Evolutionary conservation across 2,329 filamentous ascomycete species (phyloP), one percentile per base, ranked within the genome.

Genomic region (Colletotrichum simmondsii): DNA sequence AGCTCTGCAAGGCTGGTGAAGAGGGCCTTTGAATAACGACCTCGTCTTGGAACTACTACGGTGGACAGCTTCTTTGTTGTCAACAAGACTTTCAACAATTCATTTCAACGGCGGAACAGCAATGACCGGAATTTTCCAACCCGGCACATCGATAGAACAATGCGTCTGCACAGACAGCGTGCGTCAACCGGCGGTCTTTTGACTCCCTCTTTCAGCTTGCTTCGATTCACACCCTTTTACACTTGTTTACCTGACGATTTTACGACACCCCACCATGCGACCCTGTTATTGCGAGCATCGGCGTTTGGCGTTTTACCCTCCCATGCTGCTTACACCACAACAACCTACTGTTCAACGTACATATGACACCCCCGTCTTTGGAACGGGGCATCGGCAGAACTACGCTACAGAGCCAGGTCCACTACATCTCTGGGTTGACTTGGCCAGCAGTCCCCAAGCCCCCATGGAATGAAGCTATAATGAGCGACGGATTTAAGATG

Each of bases 1-100:
- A 95, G 85, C 89, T 98, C 71, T 99, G 97, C 87, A 97, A 95
- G 84, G 96, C 97, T 74, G 97, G 96, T 77, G 94, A 98, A 84
- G 95, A 98, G 88, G 97, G 97, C 71, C 92, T 97, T 78, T 98
- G 89, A 84, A 76, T 28, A 32, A 16, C 37, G 37, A 35, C 24
- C n/a, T 32, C 42, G n/a, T 2, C 24, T n/a, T 30, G 26, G n/a
- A 46, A 49, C 32, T 35, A 59, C 32, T 16, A 12, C 3, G 46
- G 35, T 14, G 28, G 24, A 35, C 28, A 19, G 28, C 32, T 46
- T 24, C 32, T 56, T 56, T 54, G 24, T 22, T 53, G 30, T n/a
- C 19, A 59, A 19, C 24, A 69, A 28, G 7, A 63, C 19, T 49
- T 49, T 49, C 42, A 49, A 49, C 42, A 42, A n/a, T 49, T 49